Base-by-base conservation (phyloP, 139 green algal genomes). In the Chlorella sp. region DNA sequence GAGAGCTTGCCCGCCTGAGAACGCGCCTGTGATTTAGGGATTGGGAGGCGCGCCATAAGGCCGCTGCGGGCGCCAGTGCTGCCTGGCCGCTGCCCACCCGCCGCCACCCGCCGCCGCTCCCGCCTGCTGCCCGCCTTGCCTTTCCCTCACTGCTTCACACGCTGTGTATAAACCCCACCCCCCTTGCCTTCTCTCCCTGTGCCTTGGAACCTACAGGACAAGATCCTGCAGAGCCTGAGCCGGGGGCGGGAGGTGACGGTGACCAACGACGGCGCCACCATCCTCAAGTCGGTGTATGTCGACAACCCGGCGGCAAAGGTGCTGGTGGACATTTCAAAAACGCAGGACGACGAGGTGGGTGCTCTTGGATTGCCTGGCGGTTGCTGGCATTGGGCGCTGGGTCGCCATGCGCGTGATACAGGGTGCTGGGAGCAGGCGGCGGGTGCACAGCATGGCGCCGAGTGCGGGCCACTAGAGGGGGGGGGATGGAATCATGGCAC, bases 261-360 rank as follows among this genome's bases (percentile, higher is more conserved):
- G 3, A 99, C 98, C 21, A 99, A 99, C 81, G 98, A 99, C 89
- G 98, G 98, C 21, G 98, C 98, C 76, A 99, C 98, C 64, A 99
- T 99, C 88, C 93, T 99, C 12, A 99, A 99, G 89, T 96, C 95
- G 3, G 93, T 99, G 30, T 96, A 97, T 60, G 96, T 99, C 22
- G 98, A 99, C 93, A 99, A 99, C 92, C 97, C 98, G 4, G 98
- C 98, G 18, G 98, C 98, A 7, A 99, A 99, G 92, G 96, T 99
- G 2, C 93, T 99, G 0, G 95, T 98, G 68, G 96, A 92, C 71
- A 79, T 89, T 1, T 86, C 34, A 79, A 88, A 84, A 40, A 90
- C 88, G 18, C 64, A 95, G 91, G 95, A 88, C 66, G 84, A 88
- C 84, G 84, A 88, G 84, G 84, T 88, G 84, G 34, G 84, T 81